Evolutionary conservation across 2,329 filamentous ascomycete species (phyloP), one percentile per base, ranked within the genome.

Genomic region (Penicillium olsonii): DNA sequence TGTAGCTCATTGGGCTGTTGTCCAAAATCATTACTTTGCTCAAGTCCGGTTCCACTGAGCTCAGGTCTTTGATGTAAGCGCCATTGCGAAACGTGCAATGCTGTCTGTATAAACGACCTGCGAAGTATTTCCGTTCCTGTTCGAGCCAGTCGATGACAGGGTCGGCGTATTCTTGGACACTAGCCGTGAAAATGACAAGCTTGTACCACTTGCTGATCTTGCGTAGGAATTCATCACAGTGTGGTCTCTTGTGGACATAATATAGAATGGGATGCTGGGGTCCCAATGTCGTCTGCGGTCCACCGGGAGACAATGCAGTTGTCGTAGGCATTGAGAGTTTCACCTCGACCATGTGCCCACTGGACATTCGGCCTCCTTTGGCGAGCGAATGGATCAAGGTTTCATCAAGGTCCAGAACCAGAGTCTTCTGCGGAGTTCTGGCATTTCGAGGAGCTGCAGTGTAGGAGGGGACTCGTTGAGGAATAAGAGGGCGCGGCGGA

Each of bases 11-110:
- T 47, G 94, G 94, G 71, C 91, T 96, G 68, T 99, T 99, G 76
- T 99, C 94, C 72, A 99, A 78, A 69, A 99, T 99, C 88, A 97
- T 96, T 53, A 99, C 94, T 74, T 91, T 95, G 75, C 92, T 96
- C 66, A 99, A 77, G 70, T 99, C 94, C 15, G 94, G 92, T 78
- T 99, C 94, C 35, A 99, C 91, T 48, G 90, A 90, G 69, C 90
- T 94, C 48, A 99, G 78, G 73, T 99, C 94, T 72, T 99, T 99
- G 78, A 99, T 97, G 68, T 96, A 99, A 26, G 92, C 92, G 42
- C 92, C 92, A 62, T 96, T 94, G 45, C 94, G 83, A 67, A 90
- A 91, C 18, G 94, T 97, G 77, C 94, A 99, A 72, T 99, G 92
- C 70, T 99, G 94, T 47, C 94, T 84, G 73, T 99, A 99, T 75